A percentile compares a stretch with the other conserved stretches of the same genome.
Conservation (phyloP, 495 filamentous ascomycete species). For the Xylaria flabelliformis region DNA sequence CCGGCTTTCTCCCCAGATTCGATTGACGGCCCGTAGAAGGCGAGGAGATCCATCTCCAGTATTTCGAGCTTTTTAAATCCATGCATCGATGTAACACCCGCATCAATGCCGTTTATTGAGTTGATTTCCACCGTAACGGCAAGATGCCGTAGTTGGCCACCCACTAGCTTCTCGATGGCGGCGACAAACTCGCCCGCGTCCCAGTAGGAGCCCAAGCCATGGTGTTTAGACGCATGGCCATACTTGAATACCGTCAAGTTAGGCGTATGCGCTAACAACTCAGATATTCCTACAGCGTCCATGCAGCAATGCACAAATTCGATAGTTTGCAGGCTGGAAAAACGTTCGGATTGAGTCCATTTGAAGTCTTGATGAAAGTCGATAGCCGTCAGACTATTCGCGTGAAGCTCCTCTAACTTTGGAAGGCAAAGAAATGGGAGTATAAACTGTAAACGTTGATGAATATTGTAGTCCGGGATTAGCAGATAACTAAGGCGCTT, state of each 20-base stretch:
- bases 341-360: background rate
- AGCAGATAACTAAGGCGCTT: slow-evolving; percentile 4
- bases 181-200: slow-evolving; percentile 1
- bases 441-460: slow-evolving; percentile 4
- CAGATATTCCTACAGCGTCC: slow-evolving; percentile 8
- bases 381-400: background rate
- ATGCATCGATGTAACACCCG: slow-evolving; percentile 1
- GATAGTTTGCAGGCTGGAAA: background rate
- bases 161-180: background rate
- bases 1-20: slow-evolving; percentile 11
- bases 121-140: slow-evolving; percentile 3
- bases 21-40: slow-evolving; percentile 1
- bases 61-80: background rate
- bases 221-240: slow-evolving; percentile 3
- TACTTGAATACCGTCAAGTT: slow-evolving; percentile 4
- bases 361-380: slow-evolving; percentile 9
- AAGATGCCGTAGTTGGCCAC: slow-evolving; percentile 5
- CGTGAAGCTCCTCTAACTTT: background rate
- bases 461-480: background rate
- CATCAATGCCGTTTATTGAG: background rate
- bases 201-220: background rate
- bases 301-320: slow-evolving; percentile 1
- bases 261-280: slow-evolving; percentile 4
- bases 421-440: background rate
- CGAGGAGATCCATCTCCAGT: slow-evolving; percentile 3